phyloP scores from a whole-genome alignment of 257 asterid species.

The Solanum pinnatisectum region DNA sequence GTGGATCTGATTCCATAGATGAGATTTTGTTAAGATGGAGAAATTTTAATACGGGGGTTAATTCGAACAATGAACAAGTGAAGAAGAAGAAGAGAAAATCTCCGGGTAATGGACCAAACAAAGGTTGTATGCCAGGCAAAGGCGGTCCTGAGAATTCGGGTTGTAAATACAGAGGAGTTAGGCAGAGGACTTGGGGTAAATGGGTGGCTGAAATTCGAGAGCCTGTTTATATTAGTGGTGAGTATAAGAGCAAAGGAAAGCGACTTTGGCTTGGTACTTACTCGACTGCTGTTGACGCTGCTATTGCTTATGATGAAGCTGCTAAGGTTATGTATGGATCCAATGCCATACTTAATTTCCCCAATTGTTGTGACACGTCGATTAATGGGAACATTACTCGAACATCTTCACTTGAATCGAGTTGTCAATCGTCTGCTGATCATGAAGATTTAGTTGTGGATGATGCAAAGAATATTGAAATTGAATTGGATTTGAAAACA shows the following conservation, averaged over 20 bases:
- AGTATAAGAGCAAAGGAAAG: neutral
- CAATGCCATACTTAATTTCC: conserved; percentile 16
- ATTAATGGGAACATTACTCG: too few relatives aligned
- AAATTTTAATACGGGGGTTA: neutral
- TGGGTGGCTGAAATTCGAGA: conserved; percentile 30
- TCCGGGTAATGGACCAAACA: conserved; percentile 5
- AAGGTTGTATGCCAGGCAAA: conserved; percentile 18
- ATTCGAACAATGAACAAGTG: neutral
- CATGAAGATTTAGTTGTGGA: too few relatives aligned
- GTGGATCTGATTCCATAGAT: neutral
- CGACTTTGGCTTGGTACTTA: conserved; percentile 20
- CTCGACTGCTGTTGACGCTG: conserved; percentile 13
- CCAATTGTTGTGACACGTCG: neutral
- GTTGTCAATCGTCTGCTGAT: neutral
- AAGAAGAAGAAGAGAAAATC: neutral
- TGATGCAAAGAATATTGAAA: neutral
- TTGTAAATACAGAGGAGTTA: conserved; percentile 15
- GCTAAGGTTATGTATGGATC: conserved; percentile 16
- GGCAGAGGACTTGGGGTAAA: conserved; percentile 28
- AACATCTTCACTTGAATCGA: neutral
- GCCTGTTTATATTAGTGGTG: neutral
- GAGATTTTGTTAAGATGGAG: conserved; percentile 2
- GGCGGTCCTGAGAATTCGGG: conserved; percentile 21
- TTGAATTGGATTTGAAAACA: neutral
- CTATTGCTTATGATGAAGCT: conserved; percentile 20